Conservation (phyloP, 257 asterid species). For the Henckelia pumila region DNA sequence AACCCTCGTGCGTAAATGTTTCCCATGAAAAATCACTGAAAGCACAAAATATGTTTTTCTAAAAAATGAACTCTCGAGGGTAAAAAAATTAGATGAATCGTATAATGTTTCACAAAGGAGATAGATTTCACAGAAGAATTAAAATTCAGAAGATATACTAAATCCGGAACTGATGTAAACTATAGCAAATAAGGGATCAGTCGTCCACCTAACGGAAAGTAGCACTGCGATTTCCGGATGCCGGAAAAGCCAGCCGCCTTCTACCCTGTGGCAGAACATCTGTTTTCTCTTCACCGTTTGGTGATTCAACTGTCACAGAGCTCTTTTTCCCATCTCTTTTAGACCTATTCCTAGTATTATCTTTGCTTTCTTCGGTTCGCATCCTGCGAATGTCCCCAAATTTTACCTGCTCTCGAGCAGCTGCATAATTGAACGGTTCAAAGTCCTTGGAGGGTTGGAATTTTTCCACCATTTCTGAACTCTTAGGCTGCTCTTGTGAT, state of each 20-base stretch:
- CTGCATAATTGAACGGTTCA: constrained; percentile 72
- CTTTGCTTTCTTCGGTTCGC: constrained; percentile 24
- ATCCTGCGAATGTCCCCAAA: constrained; percentile 45
- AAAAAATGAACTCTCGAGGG: too few relatives aligned
- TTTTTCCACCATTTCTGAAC: constrained; percentile 30
- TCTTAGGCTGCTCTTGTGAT: constrained; percentile 29
- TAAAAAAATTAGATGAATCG: background rate
- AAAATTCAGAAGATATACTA: background rate
- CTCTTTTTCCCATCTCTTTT: constrained; percentile 40
- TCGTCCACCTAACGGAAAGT: constrained; percentile 47
- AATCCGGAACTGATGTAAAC: background rate
- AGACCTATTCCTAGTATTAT: constrained; percentile 25
- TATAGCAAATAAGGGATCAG: background rate
- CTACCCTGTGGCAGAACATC: constrained; percentile 62
- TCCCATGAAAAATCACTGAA: too few relatives aligned
- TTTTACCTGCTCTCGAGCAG: constrained; percentile 54
- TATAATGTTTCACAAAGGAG: background rate
- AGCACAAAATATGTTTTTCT: too few relatives aligned
- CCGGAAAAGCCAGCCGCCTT: constrained; percentile 92
- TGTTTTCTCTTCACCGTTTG: constrained; percentile 35
- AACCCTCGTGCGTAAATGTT: too few relatives aligned
- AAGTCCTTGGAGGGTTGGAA: constrained; percentile 31
- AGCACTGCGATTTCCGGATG: constrained; percentile 88
- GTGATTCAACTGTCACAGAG: constrained; percentile 20
- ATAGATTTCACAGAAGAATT: background rate